Percentiles rank a stretch among this genome's conserved stretches.
Conservation (phyloP, 1,284 basidiomycete species). For the Heterobasidion parviporum region DNA sequence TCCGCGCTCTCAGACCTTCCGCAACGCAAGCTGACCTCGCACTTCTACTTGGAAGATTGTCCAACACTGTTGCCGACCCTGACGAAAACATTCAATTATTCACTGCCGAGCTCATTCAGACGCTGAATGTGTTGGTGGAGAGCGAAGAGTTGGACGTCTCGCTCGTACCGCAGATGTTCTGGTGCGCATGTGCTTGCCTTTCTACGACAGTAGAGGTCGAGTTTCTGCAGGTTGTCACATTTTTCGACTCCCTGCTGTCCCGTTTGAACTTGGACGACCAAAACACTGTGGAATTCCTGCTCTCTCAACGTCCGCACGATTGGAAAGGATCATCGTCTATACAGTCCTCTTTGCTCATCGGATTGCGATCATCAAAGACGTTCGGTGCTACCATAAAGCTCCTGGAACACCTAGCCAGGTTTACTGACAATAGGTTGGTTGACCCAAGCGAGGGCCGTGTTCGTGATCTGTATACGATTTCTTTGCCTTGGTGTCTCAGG, state of each 20-base stretch:
- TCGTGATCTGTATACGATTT: conserved; percentile 76
- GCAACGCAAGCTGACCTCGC: conserved; percentile 72
- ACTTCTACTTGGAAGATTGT: conserved; percentile 75
- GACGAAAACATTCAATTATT: conserved; percentile 77
- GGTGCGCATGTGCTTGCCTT: conserved; percentile 79
- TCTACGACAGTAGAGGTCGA: conserved; percentile 81
- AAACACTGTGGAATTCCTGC: conserved; percentile 52
- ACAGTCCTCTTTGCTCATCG: conserved; percentile 72
- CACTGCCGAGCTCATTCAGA: conserved; percentile 77
- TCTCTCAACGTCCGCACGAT: conserved; percentile 61
- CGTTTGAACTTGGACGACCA: conserved; percentile 70
- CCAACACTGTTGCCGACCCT: conserved; percentile 75
- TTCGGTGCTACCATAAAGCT: conserved; percentile 63
- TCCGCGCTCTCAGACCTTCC: conserved; percentile 74
- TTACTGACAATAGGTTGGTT: conserved; percentile 61
- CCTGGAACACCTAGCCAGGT: conserved; percentile 57
- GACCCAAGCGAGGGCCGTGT: conserved; percentile 70
- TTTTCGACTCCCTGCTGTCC: conserved; percentile 66
- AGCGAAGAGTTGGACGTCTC: conserved; percentile 49
- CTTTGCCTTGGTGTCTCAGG: conserved; percentile 86
- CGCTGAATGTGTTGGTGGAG: conserved; percentile 63
- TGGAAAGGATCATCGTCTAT: conserved; percentile 68
- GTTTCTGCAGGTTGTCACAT: conserved; percentile 62
- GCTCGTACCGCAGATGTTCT: conserved; percentile 80
- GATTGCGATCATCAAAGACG: conserved; percentile 75